These are phyloP conservation scores for Cenchrus purpureus DNA, from an alignment of 176 grass and related monocot genomes.

Conservation along the genomic window DNA sequence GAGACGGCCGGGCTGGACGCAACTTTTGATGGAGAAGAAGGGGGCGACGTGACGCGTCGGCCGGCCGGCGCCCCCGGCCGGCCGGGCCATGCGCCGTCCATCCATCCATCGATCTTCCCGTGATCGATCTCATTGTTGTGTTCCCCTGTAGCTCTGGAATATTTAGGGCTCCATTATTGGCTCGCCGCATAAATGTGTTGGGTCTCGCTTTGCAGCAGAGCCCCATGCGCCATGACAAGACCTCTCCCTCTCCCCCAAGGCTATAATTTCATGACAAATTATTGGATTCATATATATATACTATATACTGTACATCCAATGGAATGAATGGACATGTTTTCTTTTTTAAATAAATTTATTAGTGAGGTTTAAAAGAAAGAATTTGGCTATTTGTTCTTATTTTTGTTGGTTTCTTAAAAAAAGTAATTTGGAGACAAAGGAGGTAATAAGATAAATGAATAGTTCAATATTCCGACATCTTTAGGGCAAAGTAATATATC, in stretches of 20 bases:
- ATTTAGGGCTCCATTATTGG: slow-evolving; percentile 30
- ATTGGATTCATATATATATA: background rate
- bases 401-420: background rate
- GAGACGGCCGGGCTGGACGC: background rate
- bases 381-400: background rate
- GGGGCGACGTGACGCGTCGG: slow-evolving; percentile 23
- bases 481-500: too few relatives aligned
- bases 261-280: background rate
- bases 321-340: background rate
- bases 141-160: slow-evolving; percentile 10
- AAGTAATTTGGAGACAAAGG: background rate
- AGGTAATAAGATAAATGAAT: too few relatives aligned
- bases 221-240: background rate
- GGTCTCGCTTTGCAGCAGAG: background rate
- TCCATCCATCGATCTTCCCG: background rate
- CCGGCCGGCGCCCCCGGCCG: background rate
- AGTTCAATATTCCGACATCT: too few relatives aligned
- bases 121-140: background rate
- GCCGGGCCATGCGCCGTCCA: background rate
- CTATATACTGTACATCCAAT: background rate
- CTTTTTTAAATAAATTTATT: background rate
- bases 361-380: background rate
- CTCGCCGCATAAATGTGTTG: slow-evolving; percentile 3
- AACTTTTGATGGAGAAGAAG: slow-evolving; percentile 30
- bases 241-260: background rate